A percentile compares a stretch with the other conserved stretches of the same genome.
phyloP scores from a whole-genome alignment of 2,329 filamentous ascomycete species.

The Didymella glomerata region DNA sequence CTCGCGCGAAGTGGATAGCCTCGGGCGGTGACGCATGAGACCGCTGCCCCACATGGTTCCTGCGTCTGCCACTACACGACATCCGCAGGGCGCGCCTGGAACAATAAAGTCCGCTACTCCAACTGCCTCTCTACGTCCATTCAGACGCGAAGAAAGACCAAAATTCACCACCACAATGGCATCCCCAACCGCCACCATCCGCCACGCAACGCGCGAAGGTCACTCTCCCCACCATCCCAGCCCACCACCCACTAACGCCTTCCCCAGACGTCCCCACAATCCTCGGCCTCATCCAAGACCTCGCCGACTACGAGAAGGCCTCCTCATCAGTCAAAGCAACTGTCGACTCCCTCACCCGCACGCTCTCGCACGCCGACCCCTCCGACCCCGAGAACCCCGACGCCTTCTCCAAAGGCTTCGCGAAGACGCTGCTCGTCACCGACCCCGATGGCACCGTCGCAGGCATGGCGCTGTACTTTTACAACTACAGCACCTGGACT shows the following conservation, averaged over 20 bases:
- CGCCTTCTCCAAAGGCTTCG: slow-evolving; percentile 66
- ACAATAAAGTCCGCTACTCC: too few relatives aligned
- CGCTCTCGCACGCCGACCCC: slow-evolving; percentile 76
- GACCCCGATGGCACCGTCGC: slow-evolving; percentile 59
- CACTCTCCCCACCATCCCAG: slow-evolving; percentile 11
- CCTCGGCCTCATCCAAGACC: slow-evolving; percentile 80
- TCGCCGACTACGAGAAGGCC: slow-evolving; percentile 88
- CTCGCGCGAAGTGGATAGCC: slow-evolving; percentile 12
- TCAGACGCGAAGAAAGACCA: background rate
- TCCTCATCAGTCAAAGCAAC: slow-evolving; percentile 79
- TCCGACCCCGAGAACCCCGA: slow-evolving; percentile 36
- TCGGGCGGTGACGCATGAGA: slow-evolving; percentile 11
- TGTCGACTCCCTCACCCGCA: slow-evolving; percentile 72
- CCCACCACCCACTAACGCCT: slow-evolving; percentile 5
- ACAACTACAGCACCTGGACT: slow-evolving; percentile 95
- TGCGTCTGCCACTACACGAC: slow-evolving; percentile 23
- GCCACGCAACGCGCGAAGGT: slow-evolving; percentile 70
- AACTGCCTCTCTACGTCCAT: too few relatives aligned
- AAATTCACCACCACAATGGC: slow-evolving; percentile 29
- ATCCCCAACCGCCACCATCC: slow-evolving; percentile 54
- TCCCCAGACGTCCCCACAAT: slow-evolving; percentile 79
- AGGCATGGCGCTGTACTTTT: slow-evolving; percentile 90
- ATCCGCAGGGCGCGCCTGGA: slow-evolving; percentile 23
- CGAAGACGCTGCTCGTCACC: slow-evolving; percentile 76
- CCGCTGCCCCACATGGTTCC: slow-evolving; percentile 12